These are phyloP conservation scores for Dictyostelium purpureum DNA, from an alignment of 78 protist genomes.

Conservation along the genomic window DNA sequence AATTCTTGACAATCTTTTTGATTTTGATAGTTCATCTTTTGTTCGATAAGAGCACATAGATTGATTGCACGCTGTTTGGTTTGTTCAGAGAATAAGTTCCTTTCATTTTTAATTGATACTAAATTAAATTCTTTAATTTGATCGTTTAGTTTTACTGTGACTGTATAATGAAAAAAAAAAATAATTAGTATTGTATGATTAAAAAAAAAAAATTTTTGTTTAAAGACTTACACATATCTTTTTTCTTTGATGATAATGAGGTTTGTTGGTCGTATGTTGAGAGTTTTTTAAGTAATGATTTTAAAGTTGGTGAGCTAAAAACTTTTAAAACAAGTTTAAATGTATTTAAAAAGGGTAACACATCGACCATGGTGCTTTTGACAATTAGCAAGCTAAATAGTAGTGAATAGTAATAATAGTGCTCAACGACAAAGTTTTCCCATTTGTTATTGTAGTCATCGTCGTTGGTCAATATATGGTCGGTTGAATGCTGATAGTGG, in stretches of 20 bases:
- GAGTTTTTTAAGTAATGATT: neutral
- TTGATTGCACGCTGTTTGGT: neutral
- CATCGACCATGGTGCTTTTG: neutral
- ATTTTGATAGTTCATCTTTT: neutral
- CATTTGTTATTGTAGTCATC: conserved; percentile 1
- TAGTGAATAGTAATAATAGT: conserved; percentile 42
- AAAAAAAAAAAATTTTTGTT: neutral
- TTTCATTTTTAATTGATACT: too few relatives aligned
- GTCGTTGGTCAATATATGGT: too few relatives aligned
- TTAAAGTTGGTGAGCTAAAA: conserved; percentile 12
- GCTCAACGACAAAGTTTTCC: conserved; percentile 17
- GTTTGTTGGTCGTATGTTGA: neutral
- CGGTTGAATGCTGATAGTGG: neutral
- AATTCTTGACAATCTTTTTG: neutral
- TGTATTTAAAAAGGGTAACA: neutral
- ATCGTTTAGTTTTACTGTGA: neutral
- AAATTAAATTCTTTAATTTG: neutral
- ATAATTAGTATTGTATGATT: neutral
- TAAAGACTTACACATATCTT: neutral
- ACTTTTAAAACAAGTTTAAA: neutral
- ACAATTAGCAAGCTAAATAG: conserved; percentile 8
- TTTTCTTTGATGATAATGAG: too few relatives aligned
- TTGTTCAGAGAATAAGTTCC: neutral
- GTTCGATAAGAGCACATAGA: neutral
- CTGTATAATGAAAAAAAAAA: neutral